These are phyloP conservation scores for Glycine tomentella DNA, from an alignment of 306 rosid species.

Conservation along the genomic window DNA sequence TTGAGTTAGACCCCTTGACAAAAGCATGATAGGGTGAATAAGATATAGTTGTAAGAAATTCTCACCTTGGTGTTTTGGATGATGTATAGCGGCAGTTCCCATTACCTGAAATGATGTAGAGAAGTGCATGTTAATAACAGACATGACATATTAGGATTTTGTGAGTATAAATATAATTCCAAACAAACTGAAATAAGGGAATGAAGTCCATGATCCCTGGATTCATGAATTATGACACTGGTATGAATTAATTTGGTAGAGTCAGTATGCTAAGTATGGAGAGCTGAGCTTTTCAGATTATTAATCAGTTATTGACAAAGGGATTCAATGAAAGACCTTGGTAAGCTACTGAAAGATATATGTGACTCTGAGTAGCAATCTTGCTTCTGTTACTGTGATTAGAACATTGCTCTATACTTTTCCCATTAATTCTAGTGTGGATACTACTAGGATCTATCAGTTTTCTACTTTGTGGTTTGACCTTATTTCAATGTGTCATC, in stretches of 20 bases:
- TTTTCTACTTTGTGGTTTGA: neutral
- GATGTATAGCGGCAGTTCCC: constrained; percentile 83
- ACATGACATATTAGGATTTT: constrained; percentile 18
- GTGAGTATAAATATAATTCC: constrained; percentile 28
- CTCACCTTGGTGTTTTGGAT: constrained; percentile 72
- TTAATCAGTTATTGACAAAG: constrained; percentile 18
- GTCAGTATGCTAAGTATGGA: neutral
- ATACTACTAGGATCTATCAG: constrained; percentile 14
- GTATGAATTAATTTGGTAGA: constrained; percentile 15
- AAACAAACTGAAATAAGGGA: neutral
- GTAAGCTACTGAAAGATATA: neutral
- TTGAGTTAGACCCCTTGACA: too few species aligned
- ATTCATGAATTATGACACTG: constrained; percentile 1
- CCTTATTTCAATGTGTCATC: constrained; percentile 13
- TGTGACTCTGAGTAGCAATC: neutral
- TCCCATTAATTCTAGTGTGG: neutral
- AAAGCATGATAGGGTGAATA: constrained; percentile 35
- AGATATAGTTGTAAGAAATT: constrained; percentile 40
- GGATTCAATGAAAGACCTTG: neutral
- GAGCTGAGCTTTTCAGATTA: neutral
- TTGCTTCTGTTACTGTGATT: neutral
- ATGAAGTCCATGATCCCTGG: constrained; percentile 2
- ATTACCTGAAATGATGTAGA: constrained; percentile 65
- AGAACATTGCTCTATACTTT: neutral
- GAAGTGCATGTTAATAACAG: constrained; percentile 1